Percentiles rank a stretch among this genome's conserved stretches.
phyloP scores from a whole-genome alignment of 257 asterid genomes.

The Solanum dulcamara region DNA sequence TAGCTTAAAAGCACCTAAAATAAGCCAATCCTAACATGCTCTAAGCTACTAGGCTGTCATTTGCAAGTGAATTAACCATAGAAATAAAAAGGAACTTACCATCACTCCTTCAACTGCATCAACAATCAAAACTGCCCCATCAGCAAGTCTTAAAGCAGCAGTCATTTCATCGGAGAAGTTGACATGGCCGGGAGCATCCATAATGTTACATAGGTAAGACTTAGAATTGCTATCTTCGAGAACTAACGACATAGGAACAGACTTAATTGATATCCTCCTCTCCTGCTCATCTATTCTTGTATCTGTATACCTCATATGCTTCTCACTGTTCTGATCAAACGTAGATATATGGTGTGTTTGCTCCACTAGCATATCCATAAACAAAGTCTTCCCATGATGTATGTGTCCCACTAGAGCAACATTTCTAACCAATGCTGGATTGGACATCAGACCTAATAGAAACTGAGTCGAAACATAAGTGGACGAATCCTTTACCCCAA shows the following conservation, averaged over 20 bases:
- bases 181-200: slow-evolving; percentile 97
- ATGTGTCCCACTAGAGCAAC: slow-evolving; percentile 90
- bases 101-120: slow-evolving; percentile 98
- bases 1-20: not conserved
- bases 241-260: slow-evolving; percentile 85
- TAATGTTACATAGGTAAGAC: slow-evolving; percentile 80
- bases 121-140: slow-evolving; percentile 93
- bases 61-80: not conserved
- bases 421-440: slow-evolving; percentile 69
- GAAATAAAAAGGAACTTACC: slow-evolving; percentile 32
- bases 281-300: slow-evolving; percentile 98
- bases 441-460: slow-evolving; percentile 90
- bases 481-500: slow-evolving; percentile 86
- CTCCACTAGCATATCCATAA: slow-evolving; percentile 94
- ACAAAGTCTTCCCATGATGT: slow-evolving; percentile 80
- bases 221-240: slow-evolving; percentile 89
- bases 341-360: slow-evolving; percentile 95
- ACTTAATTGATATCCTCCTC: slow-evolving; percentile 82
- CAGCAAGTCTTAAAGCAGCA: slow-evolving; percentile 96
- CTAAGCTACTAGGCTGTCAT: slow-evolving; percentile 22
- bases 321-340: slow-evolving; percentile 85
- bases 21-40: not conserved
- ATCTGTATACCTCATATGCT: slow-evolving; percentile 91
- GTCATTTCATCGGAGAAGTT: slow-evolving; percentile 97
- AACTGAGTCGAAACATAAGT: slow-evolving; percentile 87